Percentiles rank a stretch among this genome's conserved stretches.
phyloP scores from a whole-genome alignment of 306 rosid species.

The Argentina anserina region DNA sequence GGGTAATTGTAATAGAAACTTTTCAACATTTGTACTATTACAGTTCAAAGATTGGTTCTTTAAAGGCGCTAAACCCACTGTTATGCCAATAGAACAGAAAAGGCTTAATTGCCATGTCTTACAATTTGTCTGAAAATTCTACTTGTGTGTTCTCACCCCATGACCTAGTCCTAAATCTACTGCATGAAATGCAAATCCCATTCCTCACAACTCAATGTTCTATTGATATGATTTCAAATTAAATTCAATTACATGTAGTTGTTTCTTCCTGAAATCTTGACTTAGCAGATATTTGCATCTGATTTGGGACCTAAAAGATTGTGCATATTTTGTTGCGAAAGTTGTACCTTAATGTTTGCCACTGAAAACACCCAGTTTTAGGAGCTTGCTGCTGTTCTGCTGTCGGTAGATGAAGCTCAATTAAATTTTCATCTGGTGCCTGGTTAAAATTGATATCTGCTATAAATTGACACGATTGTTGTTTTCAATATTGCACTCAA shows the following conservation, averaged over 20 bases:
- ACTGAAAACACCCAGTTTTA: background rate
- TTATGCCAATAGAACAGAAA: background rate
- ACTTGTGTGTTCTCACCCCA: background rate
- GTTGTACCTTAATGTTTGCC: background rate
- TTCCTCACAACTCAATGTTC: too few species aligned
- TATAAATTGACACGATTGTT: background rate
- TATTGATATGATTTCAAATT: background rate
- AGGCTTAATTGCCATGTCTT: background rate
- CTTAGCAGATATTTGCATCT: background rate
- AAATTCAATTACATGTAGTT: background rate
- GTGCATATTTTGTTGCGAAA: too few species aligned
- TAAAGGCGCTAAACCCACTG: background rate
- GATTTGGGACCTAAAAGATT: background rate
- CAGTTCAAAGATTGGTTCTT: background rate
- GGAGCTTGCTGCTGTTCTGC: background rate
- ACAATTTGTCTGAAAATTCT: background rate
- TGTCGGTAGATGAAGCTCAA: background rate
- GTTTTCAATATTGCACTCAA: slow-evolving; percentile 5
- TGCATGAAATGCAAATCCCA: background rate
- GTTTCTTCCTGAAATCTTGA: background rate
- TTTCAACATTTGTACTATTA: background rate
- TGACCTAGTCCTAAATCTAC: background rate
- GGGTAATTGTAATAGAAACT: background rate
- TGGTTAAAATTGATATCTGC: slow-evolving; percentile 5
- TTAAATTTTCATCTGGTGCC: background rate